phyloP scores from a whole-genome alignment of 2,329 filamentous ascomycete genomes.

The Ophiostoma triangulosporum region DNA sequence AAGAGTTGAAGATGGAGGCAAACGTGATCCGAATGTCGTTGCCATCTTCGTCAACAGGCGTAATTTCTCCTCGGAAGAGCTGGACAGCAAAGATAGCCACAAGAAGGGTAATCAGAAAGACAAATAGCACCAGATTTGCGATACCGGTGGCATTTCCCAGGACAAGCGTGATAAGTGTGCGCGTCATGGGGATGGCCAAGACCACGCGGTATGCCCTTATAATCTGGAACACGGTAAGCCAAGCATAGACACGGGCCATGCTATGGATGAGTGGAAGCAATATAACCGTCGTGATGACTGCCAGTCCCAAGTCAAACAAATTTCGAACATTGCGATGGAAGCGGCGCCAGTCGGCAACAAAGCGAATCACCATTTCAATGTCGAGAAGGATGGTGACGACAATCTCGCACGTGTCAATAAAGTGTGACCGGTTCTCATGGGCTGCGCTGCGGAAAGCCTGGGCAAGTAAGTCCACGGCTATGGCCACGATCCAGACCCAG shows the following conservation, averaged over 20 bases:
- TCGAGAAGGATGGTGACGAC: slow-evolving; percentile 66
- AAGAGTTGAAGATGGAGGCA: slow-evolving; percentile 84
- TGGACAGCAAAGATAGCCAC: slow-evolving; percentile 88
- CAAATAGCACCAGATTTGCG: slow-evolving; percentile 86
- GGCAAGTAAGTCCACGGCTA: slow-evolving; percentile 64
- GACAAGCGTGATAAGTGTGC: slow-evolving; percentile 74
- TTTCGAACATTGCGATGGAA: slow-evolving; percentile 68
- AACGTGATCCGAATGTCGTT: slow-evolving; percentile 62
- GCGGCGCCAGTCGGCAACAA: slow-evolving; percentile 63
- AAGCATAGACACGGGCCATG: slow-evolving; percentile 62
- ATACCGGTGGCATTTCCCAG: slow-evolving; percentile 87
- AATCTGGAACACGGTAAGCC: slow-evolving; percentile 88
- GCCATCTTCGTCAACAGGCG: slow-evolving; percentile 45
- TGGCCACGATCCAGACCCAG: slow-evolving; percentile 67
- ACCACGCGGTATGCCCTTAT: slow-evolving; percentile 85
- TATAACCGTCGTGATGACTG: slow-evolving; percentile 70
- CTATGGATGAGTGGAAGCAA: slow-evolving; percentile 68
- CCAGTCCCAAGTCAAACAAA: slow-evolving; percentile 66
- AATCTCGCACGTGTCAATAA: slow-evolving; percentile 62
- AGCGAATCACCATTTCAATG: slow-evolving; percentile 68
- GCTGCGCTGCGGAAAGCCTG: slow-evolving; percentile 64
- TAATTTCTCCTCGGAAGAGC: slow-evolving; percentile 79
- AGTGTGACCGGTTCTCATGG: slow-evolving; percentile 51
- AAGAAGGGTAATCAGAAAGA: slow-evolving; percentile 89
- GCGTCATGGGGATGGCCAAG: slow-evolving; percentile 73